phyloP scores from a whole-genome alignment of 352 stramenopile species.

The Globisporangium okanoganense region DNA sequence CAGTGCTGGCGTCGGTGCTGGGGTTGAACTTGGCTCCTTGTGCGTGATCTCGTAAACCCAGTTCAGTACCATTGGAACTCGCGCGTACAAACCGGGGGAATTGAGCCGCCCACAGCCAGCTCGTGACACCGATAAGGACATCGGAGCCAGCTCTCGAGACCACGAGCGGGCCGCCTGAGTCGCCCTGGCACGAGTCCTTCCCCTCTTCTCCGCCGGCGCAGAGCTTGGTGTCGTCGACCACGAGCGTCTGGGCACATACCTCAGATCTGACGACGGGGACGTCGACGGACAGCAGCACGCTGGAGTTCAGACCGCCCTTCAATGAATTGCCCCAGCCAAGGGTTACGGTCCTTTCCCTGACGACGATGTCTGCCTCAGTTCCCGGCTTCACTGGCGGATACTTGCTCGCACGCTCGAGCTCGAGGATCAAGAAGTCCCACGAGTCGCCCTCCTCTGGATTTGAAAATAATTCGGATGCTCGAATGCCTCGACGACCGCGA shows the following conservation, averaged over 20 bases:
- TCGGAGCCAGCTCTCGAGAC: constrained; percentile 23
- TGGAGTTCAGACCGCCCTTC: constrained; percentile 19
- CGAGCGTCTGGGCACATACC: constrained; percentile 13
- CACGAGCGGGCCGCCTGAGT: constrained; percentile 46
- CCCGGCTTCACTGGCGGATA: constrained; percentile 30
- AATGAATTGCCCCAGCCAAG: constrained; percentile 30
- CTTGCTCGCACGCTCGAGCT: constrained; percentile 32
- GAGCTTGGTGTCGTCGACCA: constrained; percentile 42
- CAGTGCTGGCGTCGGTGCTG: background rate
- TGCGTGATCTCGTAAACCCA: background rate
- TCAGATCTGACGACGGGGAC: constrained; percentile 34
- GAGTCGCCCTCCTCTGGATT: too few relatives aligned
- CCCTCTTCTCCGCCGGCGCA: constrained; percentile 44
- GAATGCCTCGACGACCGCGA: constrained; percentile 39
- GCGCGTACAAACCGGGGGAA: constrained; percentile 49
- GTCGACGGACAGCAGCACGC: constrained; percentile 34
- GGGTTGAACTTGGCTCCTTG: background rate
- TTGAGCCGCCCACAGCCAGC: constrained; percentile 38
- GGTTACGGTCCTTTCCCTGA: background rate
- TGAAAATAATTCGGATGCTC: too few relatives aligned
- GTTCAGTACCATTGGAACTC: constrained; percentile 17
- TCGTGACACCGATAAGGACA: constrained; percentile 48
- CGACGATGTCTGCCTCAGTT: constrained; percentile 16
- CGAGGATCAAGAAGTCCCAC: constrained; percentile 57
- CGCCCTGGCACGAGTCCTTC: constrained; percentile 60